Base-by-base conservation (phyloP, 2,329 filamentous ascomycete species). In the Drechslerella dactyloides region DNA sequence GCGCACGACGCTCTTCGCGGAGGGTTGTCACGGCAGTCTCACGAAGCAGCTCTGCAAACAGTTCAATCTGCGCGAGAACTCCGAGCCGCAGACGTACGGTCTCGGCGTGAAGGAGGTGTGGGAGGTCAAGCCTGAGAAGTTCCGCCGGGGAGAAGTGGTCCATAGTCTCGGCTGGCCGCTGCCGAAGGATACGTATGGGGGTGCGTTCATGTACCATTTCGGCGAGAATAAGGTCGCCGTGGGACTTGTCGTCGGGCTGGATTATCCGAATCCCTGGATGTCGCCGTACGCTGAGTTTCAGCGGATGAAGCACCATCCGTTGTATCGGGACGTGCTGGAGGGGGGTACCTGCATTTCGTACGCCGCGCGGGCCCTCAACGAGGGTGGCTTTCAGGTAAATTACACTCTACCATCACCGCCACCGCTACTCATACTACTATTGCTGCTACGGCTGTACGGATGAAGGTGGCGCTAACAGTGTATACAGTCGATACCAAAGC, bases 181-280 rank as follows among this genome's bases (percentile, higher is more conserved):
- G 50, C 86, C 91, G 15, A 86, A 84, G 76, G 89, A 97, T 78
- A 94, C 93, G 7, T 99, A 99, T 79, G 94, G 94, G 75, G 94
- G 94, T 75, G 92, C 90, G n/a, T 99, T 92, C 88, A 93, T 99
- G 90, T 99, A 99, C 78, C 94, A 99, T 80, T 99, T 97, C 80
- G 94, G 93, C 40, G 93, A 99, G 77, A 99, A 97, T 80, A 85
- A 97, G 77, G 93, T 99, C 70, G 92, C 88, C 75, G 84, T 99
- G 63, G 94, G 94, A 23, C 84, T 97, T 17, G 94, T 99, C 10
- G 90, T 96, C 40, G 93, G 93, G 23, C 85, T 99, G 60, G 94
- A 99, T 82, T 99, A 99, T 80, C 85, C 90, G 46, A 99, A 99
- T 81, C 94, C 94, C 0, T 99, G 93, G 91, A 81, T 97, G 62